Evolutionary conservation across 768 basidiomycete species (phyloP).

Genomic region (Cytidiella melzeri): DNA sequence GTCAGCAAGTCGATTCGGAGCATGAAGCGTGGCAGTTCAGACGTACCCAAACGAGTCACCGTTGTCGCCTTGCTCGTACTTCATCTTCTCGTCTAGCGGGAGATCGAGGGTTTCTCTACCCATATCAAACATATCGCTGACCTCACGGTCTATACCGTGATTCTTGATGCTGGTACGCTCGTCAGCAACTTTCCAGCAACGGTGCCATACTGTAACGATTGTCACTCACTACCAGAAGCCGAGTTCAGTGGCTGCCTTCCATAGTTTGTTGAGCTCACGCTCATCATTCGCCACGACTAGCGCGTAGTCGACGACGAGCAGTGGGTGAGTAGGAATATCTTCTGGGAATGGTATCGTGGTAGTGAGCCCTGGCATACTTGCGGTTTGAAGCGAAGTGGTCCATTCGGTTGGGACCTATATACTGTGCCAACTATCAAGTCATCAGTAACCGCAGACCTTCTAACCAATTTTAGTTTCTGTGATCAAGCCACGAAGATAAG

Average conservation of each 20-base stretch:
- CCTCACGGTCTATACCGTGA: constrained; percentile 45
- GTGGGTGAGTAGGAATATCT: constrained; percentile 46
- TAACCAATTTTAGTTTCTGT: too few species aligned
- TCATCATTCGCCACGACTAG: constrained; percentile 37
- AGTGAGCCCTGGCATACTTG: constrained; percentile 25
- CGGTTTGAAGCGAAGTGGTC: too few species aligned
- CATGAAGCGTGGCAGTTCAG: not conserved
- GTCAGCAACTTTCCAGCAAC: not conserved
- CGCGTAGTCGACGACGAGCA: constrained; percentile 50
- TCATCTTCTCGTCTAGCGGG: constrained; percentile 51
- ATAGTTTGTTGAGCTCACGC: constrained; percentile 44
- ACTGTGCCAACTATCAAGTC: too few species aligned
- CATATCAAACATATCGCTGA: constrained; percentile 47
- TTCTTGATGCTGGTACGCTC: constrained; percentile 41
- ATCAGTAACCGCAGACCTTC: too few species aligned
- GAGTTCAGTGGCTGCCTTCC: constrained; percentile 50
- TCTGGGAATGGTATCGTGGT: constrained; percentile 41
- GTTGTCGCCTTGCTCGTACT: constrained; percentile 49
- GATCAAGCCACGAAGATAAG: too few species aligned
- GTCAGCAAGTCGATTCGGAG: not conserved
- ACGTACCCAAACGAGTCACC: constrained; percentile 35
- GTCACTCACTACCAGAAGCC: constrained; percentile 63
- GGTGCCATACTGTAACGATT: not conserved
- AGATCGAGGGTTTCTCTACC: constrained; percentile 49
- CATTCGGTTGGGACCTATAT: too few species aligned